Conservation (phyloP, 345 rosid genomes). For the Eucalyptus regnans region DNA sequence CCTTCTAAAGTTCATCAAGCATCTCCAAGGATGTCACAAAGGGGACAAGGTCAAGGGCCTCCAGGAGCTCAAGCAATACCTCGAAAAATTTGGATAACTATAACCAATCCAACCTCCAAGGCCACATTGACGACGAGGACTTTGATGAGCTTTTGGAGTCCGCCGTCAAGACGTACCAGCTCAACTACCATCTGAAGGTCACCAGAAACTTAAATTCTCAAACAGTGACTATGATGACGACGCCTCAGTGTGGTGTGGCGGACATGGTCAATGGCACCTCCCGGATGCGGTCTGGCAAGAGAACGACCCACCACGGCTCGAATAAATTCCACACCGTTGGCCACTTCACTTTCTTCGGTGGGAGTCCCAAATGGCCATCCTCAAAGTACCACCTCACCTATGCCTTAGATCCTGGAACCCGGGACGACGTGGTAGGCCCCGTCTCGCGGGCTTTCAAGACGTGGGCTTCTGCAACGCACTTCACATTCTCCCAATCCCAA, state of each 20-base stretch:
- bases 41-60: conserved; percentile 19
- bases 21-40: conserved; percentile 13
- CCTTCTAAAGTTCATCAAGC: conserved; percentile 12
- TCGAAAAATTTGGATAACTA: conserved; percentile 14
- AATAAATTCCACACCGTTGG: not conserved
- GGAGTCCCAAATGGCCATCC: conserved; percentile 10
- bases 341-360: conserved; percentile 1
- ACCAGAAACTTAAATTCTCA: not conserved
- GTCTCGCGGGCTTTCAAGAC: conserved; percentile 5
- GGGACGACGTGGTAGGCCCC: not conserved
- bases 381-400: conserved; percentile 6
- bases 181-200: not conserved
- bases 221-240: conserved; percentile 2
- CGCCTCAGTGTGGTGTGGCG: conserved; percentile 18
- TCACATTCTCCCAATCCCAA: not conserved
- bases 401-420: not conserved
- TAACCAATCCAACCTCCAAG: not conserved
- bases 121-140: not conserved
- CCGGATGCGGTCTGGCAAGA: conserved; percentile 2
- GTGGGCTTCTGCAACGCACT: conserved; percentile 10
- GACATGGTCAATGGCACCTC: conserved; percentile 18
- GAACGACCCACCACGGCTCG: not conserved
- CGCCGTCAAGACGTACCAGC: conserved; percentile 18
- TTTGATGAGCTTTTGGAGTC: conserved; percentile 14
- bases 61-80: conserved; percentile 6